These are phyloP conservation scores for Avena atlantica DNA, from an alignment of 176 grass and related monocot genomes.

Conservation along the genomic window DNA sequence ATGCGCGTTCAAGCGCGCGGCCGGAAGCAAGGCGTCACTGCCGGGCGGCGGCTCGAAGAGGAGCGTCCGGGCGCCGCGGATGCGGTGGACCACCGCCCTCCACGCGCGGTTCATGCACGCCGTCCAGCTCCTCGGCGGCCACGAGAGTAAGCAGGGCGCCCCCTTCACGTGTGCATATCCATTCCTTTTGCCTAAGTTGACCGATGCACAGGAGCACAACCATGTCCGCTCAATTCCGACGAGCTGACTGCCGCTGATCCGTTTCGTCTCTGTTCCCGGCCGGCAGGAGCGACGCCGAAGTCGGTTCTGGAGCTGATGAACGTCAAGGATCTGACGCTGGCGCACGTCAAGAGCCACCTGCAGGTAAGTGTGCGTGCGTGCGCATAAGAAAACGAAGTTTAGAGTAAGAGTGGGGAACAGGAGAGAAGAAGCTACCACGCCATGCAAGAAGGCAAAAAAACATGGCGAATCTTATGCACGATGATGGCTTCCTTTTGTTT, in stretches of 20 bases:
- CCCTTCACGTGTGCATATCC: background rate
- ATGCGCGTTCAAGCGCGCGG: conserved; percentile 69
- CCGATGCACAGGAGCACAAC: background rate
- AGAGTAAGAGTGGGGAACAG: background rate
- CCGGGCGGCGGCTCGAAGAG: conserved; percentile 57
- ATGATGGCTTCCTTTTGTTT: conserved; percentile 47
- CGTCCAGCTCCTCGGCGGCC: conserved; percentile 96
- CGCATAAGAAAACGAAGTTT: background rate
- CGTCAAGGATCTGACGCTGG: conserved; percentile 94
- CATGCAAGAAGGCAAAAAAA: conserved; percentile 38
- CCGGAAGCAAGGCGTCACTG: background rate
- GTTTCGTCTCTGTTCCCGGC: conserved; percentile 8
- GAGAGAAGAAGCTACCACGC: conserved; percentile 39
- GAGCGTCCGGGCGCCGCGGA: conserved; percentile 81
- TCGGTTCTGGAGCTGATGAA: conserved; percentile 99
- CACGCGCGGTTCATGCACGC: conserved; percentile 93
- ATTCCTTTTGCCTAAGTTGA: background rate
- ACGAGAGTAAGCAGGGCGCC: conserved; percentile 70
- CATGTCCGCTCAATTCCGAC: conserved; percentile 34
- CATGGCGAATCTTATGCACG: conserved; percentile 38
- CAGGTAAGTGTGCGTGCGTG: conserved; percentile 59
- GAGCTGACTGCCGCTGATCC: conserved; percentile 4
- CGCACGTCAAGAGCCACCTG: conserved; percentile 99
- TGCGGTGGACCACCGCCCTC: conserved; percentile 94
- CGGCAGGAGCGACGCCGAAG: conserved; percentile 95